These are phyloP conservation scores for Penicillium ucsense DNA, from an alignment of 495 filamentous ascomycete genomes.

Conservation along the genomic window DNA sequence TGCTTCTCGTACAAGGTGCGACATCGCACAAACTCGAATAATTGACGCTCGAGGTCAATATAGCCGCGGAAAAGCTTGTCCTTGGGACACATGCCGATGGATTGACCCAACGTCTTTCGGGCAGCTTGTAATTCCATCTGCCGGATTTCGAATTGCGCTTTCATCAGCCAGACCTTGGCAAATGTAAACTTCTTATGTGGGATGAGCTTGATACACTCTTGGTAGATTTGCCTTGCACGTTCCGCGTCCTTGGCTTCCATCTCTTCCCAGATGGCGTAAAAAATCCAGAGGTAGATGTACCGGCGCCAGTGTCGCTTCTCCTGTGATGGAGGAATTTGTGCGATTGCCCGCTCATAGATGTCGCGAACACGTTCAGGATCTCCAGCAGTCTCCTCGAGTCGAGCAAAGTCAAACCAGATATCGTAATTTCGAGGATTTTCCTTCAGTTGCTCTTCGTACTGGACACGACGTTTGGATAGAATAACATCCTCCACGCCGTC, in stretches of 20 bases:
- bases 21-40: conserved; percentile 87
- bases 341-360: conserved; percentile 91
- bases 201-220: conserved; percentile 75
- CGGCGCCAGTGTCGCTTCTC: conserved; percentile 96
- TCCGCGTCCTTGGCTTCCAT: conserved; percentile 68
- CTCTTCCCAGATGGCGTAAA: conserved; percentile 94
- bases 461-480: conserved; percentile 82
- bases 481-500: conserved; percentile 95
- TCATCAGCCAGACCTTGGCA: conserved; percentile 90
- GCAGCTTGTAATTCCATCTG: conserved; percentile 71
- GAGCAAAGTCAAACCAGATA: conserved; percentile 89
- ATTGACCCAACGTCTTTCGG: conserved; percentile 77
- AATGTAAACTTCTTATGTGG: conserved; percentile 98
- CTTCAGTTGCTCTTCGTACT: conserved; percentile 88
- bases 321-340: conserved; percentile 88
- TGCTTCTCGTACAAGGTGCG: conserved; percentile 90
- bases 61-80: conserved; percentile 92
- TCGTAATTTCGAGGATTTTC: conserved; percentile 94
- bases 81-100: conserved; percentile 92
- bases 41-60: conserved; percentile 78
- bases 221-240: conserved; percentile 82
- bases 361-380: conserved; percentile 77
- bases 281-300: conserved; percentile 96
- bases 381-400: conserved; percentile 76
- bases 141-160: conserved; percentile 86